Base-by-base conservation (phyloP, 176 grass and related monocot genomes). In the Guadua angustifolia region DNA sequence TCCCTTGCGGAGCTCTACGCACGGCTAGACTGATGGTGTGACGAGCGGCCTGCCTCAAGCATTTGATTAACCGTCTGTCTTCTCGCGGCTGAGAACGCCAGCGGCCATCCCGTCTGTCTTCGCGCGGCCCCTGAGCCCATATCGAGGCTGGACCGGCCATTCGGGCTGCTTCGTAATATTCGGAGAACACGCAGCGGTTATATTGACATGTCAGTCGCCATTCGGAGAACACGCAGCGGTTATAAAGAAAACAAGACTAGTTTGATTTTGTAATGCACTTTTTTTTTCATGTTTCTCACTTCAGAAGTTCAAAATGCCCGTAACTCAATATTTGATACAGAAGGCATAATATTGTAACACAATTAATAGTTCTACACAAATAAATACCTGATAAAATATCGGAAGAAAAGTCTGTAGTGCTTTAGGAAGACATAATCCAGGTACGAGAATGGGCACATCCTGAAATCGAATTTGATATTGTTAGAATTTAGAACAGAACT, bases 351-450 rank as follows among this genome's bases (percentile, higher is more conserved):
- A 74, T 58, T 66, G 53, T 77, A 87, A 78, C 71, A 73, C 66
- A 77, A 77, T 24, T 61, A 66, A 76, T 9, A 83, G 42, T 66
- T 80, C 24, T 64, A 18, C 36, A 35, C 24, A 78, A 79, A 74
- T 71, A 82, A 63, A 82, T 87, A 95, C 96, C 93, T 98, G 96
- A 66, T 93, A 86, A 85, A 95, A 95, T 74, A 98, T 93, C 21
- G 96, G 93, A 82, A 98, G 91, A 85, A 98, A 88, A 67, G 96
- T 93, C 39, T 98, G 93, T 80, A 98, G 83, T 61, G 95, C 91
- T 86, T 92, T 98, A 38, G 95, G 91, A 59, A 98, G 89, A 90
- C 95, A 98, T 75, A 98, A 89, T 7, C 95, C 95, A 82, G 95
- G 87, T 75, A 98, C 71, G 43, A 98, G 93, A 88, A 95, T 78